These are phyloP conservation scores for Rhizophagus clarus DNA, from an alignment of 192 early-diverging fungal genomes.

Conservation along the genomic window DNA sequence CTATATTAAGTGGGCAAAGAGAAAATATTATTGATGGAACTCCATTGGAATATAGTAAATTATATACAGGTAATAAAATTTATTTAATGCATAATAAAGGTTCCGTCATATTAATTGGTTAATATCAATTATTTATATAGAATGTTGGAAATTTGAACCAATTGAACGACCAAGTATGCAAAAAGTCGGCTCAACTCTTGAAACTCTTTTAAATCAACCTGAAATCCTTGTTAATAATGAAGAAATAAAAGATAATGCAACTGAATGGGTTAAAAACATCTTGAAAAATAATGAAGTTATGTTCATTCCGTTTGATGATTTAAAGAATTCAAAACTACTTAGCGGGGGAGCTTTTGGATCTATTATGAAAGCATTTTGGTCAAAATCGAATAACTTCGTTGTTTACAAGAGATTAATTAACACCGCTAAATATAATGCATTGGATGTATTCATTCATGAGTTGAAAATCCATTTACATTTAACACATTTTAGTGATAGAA, in stretches of 20 bases:
- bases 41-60: too few species aligned
- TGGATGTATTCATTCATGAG: neutral
- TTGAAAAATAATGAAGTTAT: neutral
- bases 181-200: too few species aligned
- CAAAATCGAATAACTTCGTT: neutral
- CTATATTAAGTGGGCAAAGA: too few species aligned
- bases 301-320: neutral
- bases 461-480: neutral
- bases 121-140: too few species aligned
- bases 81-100: too few species aligned
- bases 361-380: neutral
- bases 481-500: neutral
- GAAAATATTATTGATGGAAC: too few species aligned
- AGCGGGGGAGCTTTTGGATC: neutral
- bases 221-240: too few species aligned
- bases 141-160: too few species aligned
- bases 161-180: too few species aligned
- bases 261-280: neutral
- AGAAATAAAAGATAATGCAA: neutral
- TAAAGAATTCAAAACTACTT: neutral
- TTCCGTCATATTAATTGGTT: too few species aligned
- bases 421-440: neutral
- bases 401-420: neutral
- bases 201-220: too few species aligned
- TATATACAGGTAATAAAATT: too few species aligned